phyloP scores from a whole-genome alignment of 2,329 filamentous ascomycete genomes.

The Amauroascus niger region DNA sequence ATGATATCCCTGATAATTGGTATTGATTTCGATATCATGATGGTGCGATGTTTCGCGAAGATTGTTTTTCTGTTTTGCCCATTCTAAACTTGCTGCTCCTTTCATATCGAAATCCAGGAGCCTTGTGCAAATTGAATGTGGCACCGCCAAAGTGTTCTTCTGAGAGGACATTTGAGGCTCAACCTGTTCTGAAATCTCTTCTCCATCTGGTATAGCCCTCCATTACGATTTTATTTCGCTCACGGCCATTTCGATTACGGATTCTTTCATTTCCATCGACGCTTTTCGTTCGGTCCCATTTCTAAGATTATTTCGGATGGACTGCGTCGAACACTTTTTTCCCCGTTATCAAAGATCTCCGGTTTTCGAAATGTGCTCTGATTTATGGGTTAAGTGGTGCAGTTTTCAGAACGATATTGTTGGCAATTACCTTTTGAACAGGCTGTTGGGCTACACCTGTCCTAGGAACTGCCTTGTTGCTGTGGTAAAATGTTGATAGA shows the following conservation, averaged over 20 bases:
- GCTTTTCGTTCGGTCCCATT: slow-evolving; percentile 18
- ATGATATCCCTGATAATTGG: slow-evolving; percentile 44
- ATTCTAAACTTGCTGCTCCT: slow-evolving; percentile 12
- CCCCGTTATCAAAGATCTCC: slow-evolving; percentile 1
- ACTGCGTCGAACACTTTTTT: slow-evolving; percentile 1
- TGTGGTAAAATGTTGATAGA: slow-evolving; percentile 9
- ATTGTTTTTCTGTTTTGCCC: slow-evolving; percentile 5
- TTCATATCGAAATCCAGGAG: slow-evolving; percentile 12
- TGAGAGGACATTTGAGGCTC: slow-evolving; percentile 5
- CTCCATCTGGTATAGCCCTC: slow-evolving; percentile 16
- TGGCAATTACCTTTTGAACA: slow-evolving; percentile 5
- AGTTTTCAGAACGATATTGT: slow-evolving; percentile 17
- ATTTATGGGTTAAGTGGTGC: slow-evolving; percentile 14
- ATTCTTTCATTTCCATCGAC: slow-evolving; percentile 16
- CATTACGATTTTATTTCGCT: slow-evolving; percentile 6
- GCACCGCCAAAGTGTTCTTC: slow-evolving; percentile 12
- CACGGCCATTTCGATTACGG: slow-evolving; percentile 12
- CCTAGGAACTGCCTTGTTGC: slow-evolving; percentile 6
- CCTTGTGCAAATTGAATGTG: slow-evolving; percentile 10
- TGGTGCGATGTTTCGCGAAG: slow-evolving; percentile 18
- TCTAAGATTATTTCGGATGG: slow-evolving; percentile 5
- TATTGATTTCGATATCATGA: slow-evolving; percentile 34
- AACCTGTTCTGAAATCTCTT: slow-evolving; percentile 16
- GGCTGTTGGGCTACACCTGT: slow-evolving; percentile 14
- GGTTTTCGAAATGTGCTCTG: slow-evolving; percentile 12